These are phyloP conservation scores for Sclerotinia borealis DNA, from an alignment of 2,329 filamentous ascomycete genomes.

Conservation along the genomic window DNA sequence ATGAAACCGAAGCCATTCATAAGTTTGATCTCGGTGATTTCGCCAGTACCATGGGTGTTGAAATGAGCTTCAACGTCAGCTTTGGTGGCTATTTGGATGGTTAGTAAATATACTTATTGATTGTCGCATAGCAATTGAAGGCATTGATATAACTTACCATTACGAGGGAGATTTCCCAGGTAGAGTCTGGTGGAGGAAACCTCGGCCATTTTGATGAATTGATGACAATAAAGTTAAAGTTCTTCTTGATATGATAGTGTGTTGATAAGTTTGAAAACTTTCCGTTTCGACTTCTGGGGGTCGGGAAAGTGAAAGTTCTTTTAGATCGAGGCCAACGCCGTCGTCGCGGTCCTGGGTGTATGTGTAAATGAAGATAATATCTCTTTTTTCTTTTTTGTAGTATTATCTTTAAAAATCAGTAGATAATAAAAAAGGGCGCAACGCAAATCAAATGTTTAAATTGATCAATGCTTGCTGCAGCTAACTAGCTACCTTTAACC, in stretches of 20 bases:
- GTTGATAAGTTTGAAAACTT: neutral
- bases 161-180: slow-evolving; percentile 93
- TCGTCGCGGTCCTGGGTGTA: neutral
- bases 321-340: neutral
- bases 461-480: slow-evolving; percentile 12
- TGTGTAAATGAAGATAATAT: neutral
- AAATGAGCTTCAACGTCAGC: slow-evolving; percentile 95
- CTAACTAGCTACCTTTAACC: slow-evolving; percentile 12
- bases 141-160: slow-evolving; percentile 57
- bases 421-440: neutral
- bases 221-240: slow-evolving; percentile 7
- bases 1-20: slow-evolving; percentile 99
- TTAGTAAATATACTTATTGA: neutral
- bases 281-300: neutral
- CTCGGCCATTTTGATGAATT: slow-evolving; percentile 56
- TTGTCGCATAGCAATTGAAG: neutral
- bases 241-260: neutral
- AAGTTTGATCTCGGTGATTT: slow-evolving; percentile 98
- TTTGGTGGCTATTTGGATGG: slow-evolving; percentile 68
- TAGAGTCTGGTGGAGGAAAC: slow-evolving; percentile 94
- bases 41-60: slow-evolving; percentile 88
- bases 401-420: neutral
- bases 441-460: slow-evolving; percentile 6
- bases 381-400: neutral
- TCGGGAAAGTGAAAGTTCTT: neutral